Conservation (phyloP, 495 filamentous ascomycete genomes). For the Penicillium cinerascens region DNA sequence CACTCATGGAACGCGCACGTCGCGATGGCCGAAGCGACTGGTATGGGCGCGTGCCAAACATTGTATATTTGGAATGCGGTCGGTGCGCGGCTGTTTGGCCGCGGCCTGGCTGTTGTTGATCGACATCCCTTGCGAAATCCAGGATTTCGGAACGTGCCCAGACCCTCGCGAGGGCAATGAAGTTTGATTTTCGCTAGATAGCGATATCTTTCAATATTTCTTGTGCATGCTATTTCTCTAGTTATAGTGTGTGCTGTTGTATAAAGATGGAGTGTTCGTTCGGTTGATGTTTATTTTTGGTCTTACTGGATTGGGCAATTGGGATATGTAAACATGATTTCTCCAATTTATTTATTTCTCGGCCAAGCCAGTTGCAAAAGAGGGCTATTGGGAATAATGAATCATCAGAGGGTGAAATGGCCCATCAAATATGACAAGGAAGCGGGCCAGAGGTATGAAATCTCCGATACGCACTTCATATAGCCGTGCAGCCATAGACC, state of each 20-base stretch:
- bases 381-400: background rate
- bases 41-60: slow-evolving; percentile 4
- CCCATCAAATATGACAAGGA: no score
- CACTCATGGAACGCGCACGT: background rate
- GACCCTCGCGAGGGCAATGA: background rate
- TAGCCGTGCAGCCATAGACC: no score
- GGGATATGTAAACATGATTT: background rate
- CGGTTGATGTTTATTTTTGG: background rate
- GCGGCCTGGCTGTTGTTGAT: background rate
- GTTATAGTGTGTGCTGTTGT: background rate
- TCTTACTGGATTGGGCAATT: background rate
- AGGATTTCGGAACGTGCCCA: background rate
- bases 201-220: background rate
- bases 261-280: background rate
- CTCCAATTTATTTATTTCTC: background rate
- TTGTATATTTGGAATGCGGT: slow-evolving; percentile 8
- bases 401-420: no score
- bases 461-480: no score
- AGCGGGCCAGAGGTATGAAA: no score
- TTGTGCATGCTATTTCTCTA: background rate
- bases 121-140: slow-evolving; percentile 11
- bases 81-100: background rate
- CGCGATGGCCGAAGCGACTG: background rate
- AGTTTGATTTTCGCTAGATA: background rate
- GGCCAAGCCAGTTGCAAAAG: background rate